Evolutionary conservation across 148 eudicot genomes (phyloP), one percentile per base, ranked within the genome.

Genomic region (Cornus controversa): DNA sequence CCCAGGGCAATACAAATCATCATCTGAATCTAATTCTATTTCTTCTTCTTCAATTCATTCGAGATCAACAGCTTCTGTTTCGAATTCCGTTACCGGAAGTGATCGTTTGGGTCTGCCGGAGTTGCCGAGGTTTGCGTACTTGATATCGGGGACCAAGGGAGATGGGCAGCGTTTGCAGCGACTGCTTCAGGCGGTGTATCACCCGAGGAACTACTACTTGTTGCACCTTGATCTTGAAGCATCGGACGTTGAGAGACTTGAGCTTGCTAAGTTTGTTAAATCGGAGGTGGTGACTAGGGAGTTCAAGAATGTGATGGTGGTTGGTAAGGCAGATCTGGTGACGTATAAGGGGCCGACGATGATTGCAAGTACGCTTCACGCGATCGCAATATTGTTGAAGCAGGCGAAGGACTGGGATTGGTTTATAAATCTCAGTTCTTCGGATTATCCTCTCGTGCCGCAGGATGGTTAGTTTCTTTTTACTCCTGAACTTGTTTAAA

Each of bases 351-450:
- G 99, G 11, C 98, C 98, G 4, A 91, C 99, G 5, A 77, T 65
- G 77, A 76, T 87, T 54, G 93, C 99, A 8, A 75, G 86, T 10
- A 80, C 80, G 4, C 84, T 96, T 11, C 97, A 93, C 62, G 95
- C 84, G 9, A 79, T 86, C 37, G 98, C 99, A 5, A 63, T 96
- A 77, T 31, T 96, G 86, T 74, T 88, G 75, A 88, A 85, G 87
- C 82, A 67, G 80, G 84, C 83, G 9, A 54, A 45, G 70, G 80
- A 78, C 50, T 96, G 99, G 99, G 98, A 93, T 65, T 96, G 99
- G 99, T 96, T 96, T 84, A 75, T 96, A 37, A 96, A 96, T 82
- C 92, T 96, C 20, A 83, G 90, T 31, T 90, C 94, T n/a, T 77
- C 86, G 45, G 99, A 96, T 90, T 96, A 96, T 84, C 99, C 99